Base-by-base conservation (phyloP, 1,139 yeast species). In the Debaryomycetaceae sp. region DNA sequence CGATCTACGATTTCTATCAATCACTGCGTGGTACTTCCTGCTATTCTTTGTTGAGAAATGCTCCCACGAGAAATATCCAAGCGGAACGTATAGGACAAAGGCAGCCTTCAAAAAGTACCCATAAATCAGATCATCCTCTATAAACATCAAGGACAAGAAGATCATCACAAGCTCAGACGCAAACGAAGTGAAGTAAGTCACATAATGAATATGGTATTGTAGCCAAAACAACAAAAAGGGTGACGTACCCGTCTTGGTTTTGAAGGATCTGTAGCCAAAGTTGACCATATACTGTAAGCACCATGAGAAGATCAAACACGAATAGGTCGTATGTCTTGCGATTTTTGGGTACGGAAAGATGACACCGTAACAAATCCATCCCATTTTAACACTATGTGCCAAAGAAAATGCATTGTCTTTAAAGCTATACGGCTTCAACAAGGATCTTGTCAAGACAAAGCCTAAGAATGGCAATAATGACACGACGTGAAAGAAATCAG, bases 401-500 rank as follows among this genome's bases (percentile, higher is more conserved):
- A 71, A 46, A 6, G 62, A 50, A 73, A 74, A 70, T 11, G 60
- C 27, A 44, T 60, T 66, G 14, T 44, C 41, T 5, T 35, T 5
- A 2, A 42, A 14, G 31, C 54, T 43, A 9, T 22, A 47, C 6
- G 39, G 40, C 7, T 43, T 48, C 14, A 58, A 45, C 36, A 64
- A 40, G 1, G 55, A 37, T 42, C 61, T 60, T 8, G 60, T 57
- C 33, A 66, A 42, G 20, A 64, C 43, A 39, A 64, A 54, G 5
- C 63, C 66, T 1, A 63, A 42, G 20, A 70, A 51, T 5, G 78
- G 77, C 6, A 64, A 48, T 34, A 68, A 48, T 2, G 78, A 55
- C 22, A 73, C 72, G n/a, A 67, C 65, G 44, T 76, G 78, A 52
- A 81, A 78, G 63, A 80, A 81, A 52, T 79, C 85, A 41, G 86